A percentile compares a stretch with the other conserved stretches of the same genome.
Evolutionary conservation across 805 yeast genomes (phyloP).

Genomic region (Yamadazyma takamatsuzukensis): DNA sequence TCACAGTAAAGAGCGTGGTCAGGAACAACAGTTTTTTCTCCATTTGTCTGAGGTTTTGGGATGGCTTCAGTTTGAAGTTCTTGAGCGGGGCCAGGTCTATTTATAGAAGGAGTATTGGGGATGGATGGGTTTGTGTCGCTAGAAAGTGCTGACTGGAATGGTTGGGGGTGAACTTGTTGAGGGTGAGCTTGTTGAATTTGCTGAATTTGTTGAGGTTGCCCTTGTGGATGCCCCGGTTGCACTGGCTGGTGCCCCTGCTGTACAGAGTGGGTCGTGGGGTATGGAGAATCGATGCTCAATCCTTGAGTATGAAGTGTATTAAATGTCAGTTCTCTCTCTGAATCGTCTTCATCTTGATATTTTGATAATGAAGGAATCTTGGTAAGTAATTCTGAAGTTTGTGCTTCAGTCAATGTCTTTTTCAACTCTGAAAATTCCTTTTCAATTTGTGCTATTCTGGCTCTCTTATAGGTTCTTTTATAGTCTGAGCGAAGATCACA

Average conservation of each 20-base stretch:
- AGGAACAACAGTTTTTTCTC: constrained; percentile 11
- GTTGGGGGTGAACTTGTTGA: too few species aligned
- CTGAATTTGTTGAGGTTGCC: too few species aligned
- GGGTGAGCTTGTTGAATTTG: too few species aligned
- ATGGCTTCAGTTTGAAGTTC: constrained; percentile 3
- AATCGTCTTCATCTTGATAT: constrained; percentile 1
- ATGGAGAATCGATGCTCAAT: too few species aligned
- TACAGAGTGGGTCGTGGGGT: too few species aligned
- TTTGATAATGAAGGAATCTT: constrained; percentile 23
- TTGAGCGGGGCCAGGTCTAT: constrained; percentile 5
- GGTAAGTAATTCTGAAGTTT: constrained; percentile 27
- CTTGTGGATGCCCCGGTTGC: too few species aligned
- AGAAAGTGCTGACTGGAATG: too few species aligned
- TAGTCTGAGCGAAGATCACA: constrained; percentile 79
- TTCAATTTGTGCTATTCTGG: constrained; percentile 79
- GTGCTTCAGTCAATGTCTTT: constrained; percentile 41
- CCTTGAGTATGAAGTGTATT: background rate
- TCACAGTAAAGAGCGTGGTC: constrained; percentile 44
- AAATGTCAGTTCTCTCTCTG: constrained; percentile 1
- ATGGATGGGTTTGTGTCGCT: constrained; percentile 22
- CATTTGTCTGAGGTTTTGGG: background rate
- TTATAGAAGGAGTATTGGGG: constrained; percentile 28
- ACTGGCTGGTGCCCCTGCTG: too few species aligned
- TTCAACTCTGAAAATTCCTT: constrained; percentile 70
- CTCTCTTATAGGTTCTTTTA: constrained; percentile 86